Evolutionary conservation across 768 basidiomycete species (phyloP).

Genomic region (Termitomyces sp.): DNA sequence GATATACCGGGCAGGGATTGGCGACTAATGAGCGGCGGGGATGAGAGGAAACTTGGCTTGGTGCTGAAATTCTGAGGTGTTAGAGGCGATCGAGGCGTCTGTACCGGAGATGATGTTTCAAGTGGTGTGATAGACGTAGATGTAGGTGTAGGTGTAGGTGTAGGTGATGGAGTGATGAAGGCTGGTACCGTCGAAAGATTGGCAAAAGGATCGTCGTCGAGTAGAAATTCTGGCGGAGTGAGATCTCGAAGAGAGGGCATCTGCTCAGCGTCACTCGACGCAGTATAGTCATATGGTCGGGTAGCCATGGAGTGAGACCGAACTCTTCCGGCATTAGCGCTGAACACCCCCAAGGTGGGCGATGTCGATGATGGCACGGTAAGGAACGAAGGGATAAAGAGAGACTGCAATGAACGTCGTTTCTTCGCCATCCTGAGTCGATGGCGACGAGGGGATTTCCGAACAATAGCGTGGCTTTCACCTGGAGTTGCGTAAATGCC

Average conservation of each 20-base stretch:
- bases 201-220: slow-evolving; percentile 75
- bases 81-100: slow-evolving; percentile 23
- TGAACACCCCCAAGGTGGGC: slow-evolving; percentile 16
- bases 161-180: slow-evolving; percentile 6
- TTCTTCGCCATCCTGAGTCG: slow-evolving; percentile 36
- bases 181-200: slow-evolving; percentile 35
- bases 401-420: slow-evolving; percentile 48
- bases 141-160: slow-evolving; percentile 4
- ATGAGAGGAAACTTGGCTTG: slow-evolving; percentile 12
- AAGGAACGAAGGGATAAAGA: slow-evolving; percentile 44
- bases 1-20: slow-evolving; percentile 9
- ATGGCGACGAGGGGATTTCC: slow-evolving; percentile 5
- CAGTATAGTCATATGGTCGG: slow-evolving; percentile 8
- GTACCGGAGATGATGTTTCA: slow-evolving; percentile 10
- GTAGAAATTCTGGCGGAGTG: slow-evolving; percentile 38
- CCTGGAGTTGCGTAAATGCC: slow-evolving; percentile 12
- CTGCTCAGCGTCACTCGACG: slow-evolving; percentile 9
- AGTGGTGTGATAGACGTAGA: slow-evolving; percentile 8
- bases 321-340: slow-evolving; percentile 13
- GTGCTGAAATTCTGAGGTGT: slow-evolving; percentile 14
- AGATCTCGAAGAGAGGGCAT: slow-evolving; percentile 18
- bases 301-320: slow-evolving; percentile 20
- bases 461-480: slow-evolving; percentile 1
- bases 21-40: slow-evolving; percentile 8
- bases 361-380: slow-evolving; percentile 20